Base-by-base conservation (phyloP, 1,284 basidiomycete species). In the Limonomyces culmigenus region DNA sequence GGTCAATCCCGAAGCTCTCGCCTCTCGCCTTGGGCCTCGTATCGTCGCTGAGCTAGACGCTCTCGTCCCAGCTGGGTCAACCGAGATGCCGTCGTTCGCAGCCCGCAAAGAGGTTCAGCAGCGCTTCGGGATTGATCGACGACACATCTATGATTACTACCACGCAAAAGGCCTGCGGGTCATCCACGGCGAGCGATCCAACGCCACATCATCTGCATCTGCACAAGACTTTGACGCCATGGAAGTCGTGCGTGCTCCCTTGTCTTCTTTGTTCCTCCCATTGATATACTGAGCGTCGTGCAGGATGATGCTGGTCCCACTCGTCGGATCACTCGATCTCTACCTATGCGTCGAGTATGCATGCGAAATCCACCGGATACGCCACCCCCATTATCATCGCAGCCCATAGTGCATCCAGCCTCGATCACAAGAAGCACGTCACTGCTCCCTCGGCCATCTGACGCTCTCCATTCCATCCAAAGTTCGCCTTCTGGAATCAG, bases 61-160 rank as follows among this genome's bases (percentile, higher is more conserved):
- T 19, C 56, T 67, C 37, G 72, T 80, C 35, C 50, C 61, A 36
- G 69, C 73, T n/a, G 76, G 76, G 31, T 70, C 66, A 33, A 70
- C 67, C 42, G 65, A 66, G 43, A 80, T 80, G 76, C 76, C 77
- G 11, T 64, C 67, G 10, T 80, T 78, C 46, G 59, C 66, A n/a
- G 56, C 71, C 35, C 64, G 77, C 39, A 74, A 74, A 43, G 67
- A 65, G 42, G 64, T 80, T 20, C 77, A 80, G 50, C 63, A 68
- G 46, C 65, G 69, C 35, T 76, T 74, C 49, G 62, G 59, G 40
- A 70, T 77, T 38, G 76, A 80, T 48, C 60, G 77, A 42, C 58
- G 77, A 43, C 76, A 78, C 43, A 70, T 80, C 43, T 80, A 80
- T 47, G 77, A 80, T 49, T 80, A 78, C 50, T 79, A 77, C 52